These are phyloP conservation scores for Ballota nigra DNA, from an alignment of 257 asterid genomes.

Conservation along the genomic window DNA sequence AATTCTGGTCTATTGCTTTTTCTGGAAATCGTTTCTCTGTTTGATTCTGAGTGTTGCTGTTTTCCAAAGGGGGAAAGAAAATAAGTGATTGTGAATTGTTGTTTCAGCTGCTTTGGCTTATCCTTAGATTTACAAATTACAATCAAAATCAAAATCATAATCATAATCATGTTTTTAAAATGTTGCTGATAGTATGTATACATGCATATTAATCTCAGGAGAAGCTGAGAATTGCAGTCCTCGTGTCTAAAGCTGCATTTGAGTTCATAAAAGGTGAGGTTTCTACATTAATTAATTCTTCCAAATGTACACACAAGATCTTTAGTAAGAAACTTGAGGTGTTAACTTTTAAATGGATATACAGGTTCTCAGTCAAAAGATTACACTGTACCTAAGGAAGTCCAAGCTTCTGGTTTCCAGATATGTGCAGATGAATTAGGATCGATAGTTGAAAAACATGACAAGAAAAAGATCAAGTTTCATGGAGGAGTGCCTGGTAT, in stretches of 20 bases:
- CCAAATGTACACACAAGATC: not conserved
- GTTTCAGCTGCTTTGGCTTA: not conserved
- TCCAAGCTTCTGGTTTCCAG: slow-evolving; percentile 64
- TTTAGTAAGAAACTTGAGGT: not conserved
- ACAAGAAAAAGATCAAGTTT: slow-evolving; percentile 50
- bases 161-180: not conserved
- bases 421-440: slow-evolving; percentile 79
- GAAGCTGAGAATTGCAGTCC: slow-evolving; percentile 77
- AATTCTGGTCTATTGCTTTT: too few relatives aligned
- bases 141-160: not conserved
- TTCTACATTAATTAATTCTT: not conserved
- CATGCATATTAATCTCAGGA: slow-evolving; percentile 42
- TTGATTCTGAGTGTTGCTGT: not conserved
- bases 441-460: slow-evolving; percentile 73
- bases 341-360: not conserved
- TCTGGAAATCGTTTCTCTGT: too few relatives aligned
- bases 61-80: not conserved
- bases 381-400: slow-evolving; percentile 65
- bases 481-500: slow-evolving; percentile 75
- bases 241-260: slow-evolving; percentile 84
- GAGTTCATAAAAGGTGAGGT: slow-evolving; percentile 70
- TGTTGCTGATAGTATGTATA: slow-evolving; percentile 20
- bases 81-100: not conserved
- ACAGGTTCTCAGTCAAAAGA: slow-evolving; percentile 56
- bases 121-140: not conserved